Evolutionary conservation across 306 rosid genomes (phyloP), one percentile per base, ranked within the genome.

Genomic region (Corylus heterophylla): DNA sequence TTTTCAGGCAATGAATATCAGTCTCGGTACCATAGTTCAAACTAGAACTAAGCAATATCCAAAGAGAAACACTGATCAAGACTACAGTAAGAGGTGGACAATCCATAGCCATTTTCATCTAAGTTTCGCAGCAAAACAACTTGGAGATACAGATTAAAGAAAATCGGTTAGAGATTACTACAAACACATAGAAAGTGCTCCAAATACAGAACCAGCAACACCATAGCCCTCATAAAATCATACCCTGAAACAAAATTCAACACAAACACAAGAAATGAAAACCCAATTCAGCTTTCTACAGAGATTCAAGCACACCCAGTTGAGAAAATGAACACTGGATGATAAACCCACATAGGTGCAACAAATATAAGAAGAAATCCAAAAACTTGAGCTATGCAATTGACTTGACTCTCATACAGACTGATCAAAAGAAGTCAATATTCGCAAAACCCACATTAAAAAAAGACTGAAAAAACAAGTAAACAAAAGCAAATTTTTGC

Each of bases 1-100:
- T 83, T 81, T 6, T 82, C 87, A 93, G 87, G 83, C 98, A 93
- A 69, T 48, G 7, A 61, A 93, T 75, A 81, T 93, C 97, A 77
- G 52, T 88, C 18, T 59, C 85, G 76, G 86, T 85, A 59, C 88
- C 94, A 79, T 49, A 80, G 75, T 73, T 77, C 44, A 83, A 79
- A 22, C 88, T 81, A 75, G 82, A 85, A 84, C 83, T 75, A 74
- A 87, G 62, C 72, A 90, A 75, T 66, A 87, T 20, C 92, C 75
- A 85, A 63, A 90, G 67, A 78, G 68, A 78, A 64, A 81, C 75
- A 59, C 73, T 62, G 74, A 81, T 12, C 64, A 78, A 73, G 78
- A 44, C 73, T 76, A 44, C 73, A 44, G 77, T 66, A 7, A 78
- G 66, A 83, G 71, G 62, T 76, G 76, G 67, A 52, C 85, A 74